Base-by-base conservation (phyloP, 1,284 basidiomycete genomes). In the Marasmius oreades region DNA sequence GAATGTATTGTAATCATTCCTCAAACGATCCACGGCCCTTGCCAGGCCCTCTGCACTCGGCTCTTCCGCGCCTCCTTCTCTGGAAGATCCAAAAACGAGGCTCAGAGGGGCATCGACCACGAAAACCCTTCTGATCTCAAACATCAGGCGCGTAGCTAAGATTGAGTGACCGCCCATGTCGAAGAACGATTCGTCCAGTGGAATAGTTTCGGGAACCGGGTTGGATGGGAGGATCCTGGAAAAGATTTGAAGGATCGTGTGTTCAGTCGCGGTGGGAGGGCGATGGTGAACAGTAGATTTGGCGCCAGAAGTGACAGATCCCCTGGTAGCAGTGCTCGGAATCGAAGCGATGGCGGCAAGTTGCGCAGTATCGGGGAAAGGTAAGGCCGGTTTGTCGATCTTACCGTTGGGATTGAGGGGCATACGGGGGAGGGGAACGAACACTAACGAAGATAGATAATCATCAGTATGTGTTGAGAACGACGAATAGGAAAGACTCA, bases 401-500 rank as follows among this genome's bases (percentile, higher is more conserved):
- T 99, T 99, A 61, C 97, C 97, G 70, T 99, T 99, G 3, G 97
- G 97, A 70, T 98, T 99, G 53, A 99, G 82, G 12, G 97, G 97
- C 91, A 99, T 97, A 61, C 93, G 90, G 59, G 83, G 84, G 39
- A 99, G 81, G 0, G 97, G 97, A 45, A 99, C 95, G 66, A 98
- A 95, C 44, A 98, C 95, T 94, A 33, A 62, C 5, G 2, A 42
- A 52, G 50, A 53, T 16, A 53, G 28, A 31, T n/a, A 10, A 34
- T 37, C 55, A 57, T 61, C 28, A 63, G 52, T 62, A 26, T 63
- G 54, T 45, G 33, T 45, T 51, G 50, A 52, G n/a, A 55, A 45
- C 33, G 56, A 46, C 26, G 36, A 48, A 24, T 44, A 11, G 42
- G 55, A 16, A 8, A n/a, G 28, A 75, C 85, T 64, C 64, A 92